These are phyloP conservation scores for Thielaviopsis musarum DNA, from an alignment of 2,329 filamentous ascomycete species.

Conservation along the genomic window DNA sequence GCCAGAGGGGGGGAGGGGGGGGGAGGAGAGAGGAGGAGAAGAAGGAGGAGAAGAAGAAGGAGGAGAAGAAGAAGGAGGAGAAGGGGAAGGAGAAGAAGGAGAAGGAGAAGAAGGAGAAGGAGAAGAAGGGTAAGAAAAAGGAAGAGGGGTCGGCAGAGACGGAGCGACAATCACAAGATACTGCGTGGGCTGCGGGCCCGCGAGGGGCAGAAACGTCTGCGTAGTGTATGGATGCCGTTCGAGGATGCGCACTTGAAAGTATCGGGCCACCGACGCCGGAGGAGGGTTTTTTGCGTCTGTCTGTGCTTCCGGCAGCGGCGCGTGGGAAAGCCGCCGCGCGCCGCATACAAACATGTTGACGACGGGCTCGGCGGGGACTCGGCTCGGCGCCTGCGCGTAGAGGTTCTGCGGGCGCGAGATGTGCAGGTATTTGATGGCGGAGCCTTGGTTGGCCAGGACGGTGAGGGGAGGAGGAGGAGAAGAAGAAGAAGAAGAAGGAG, in stretches of 20 bases:
- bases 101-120: constrained; percentile 8
- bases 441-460: constrained; percentile 64
- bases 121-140: not conserved
- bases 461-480: constrained; percentile 22
- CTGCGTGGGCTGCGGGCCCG: constrained; percentile 25
- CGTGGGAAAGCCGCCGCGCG: constrained; percentile 17
- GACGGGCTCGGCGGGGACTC: constrained; percentile 38
- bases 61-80: not conserved
- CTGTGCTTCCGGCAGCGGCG: too few species aligned
- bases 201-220: constrained; percentile 78
- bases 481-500: not conserved
- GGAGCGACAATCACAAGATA: constrained; percentile 88
- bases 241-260: constrained; percentile 53
- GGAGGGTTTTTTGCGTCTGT: not conserved
- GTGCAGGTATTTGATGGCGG: constrained; percentile 70
- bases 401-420: constrained; percentile 58
- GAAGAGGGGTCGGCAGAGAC: constrained; percentile 33
- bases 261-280: constrained; percentile 3
- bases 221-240: constrained; percentile 89
- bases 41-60: constrained; percentile 14
- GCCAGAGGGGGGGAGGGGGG: too few species aligned
- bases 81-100: constrained; percentile 25
- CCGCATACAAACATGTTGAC: constrained; percentile 84
- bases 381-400: constrained; percentile 49
- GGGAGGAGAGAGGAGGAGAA: constrained; percentile 23